Percentiles rank a stretch among this genome's conserved stretches.
Conservation (phyloP, 257 asterid species). For the Nicotiana undulata region DNA sequence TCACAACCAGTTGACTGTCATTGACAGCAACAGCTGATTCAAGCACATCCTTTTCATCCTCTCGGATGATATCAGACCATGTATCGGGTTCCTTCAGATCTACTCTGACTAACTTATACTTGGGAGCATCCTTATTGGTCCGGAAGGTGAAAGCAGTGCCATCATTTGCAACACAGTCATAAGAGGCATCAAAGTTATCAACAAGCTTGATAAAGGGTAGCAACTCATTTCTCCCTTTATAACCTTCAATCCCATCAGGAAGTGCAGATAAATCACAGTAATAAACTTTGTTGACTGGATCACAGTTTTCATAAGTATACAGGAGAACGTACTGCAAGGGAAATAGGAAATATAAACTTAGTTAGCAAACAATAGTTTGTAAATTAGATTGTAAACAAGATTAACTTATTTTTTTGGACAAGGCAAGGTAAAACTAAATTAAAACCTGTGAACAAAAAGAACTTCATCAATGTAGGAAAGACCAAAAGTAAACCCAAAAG, state of each 20-base stretch:
- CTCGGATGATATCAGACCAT: constrained; percentile 70
- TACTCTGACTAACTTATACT: constrained; percentile 69
- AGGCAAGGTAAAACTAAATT: neutral
- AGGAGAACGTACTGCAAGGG: constrained; percentile 73
- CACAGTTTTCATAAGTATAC: constrained; percentile 57
- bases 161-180: constrained; percentile 64
- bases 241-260: constrained; percentile 63
- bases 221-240: constrained; percentile 42
- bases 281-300: constrained; percentile 83
- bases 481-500: neutral
- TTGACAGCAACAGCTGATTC: constrained; percentile 83
- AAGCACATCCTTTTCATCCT: constrained; percentile 73
- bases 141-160: constrained; percentile 71
- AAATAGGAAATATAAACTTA: neutral
- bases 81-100: constrained; percentile 61
- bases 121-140: constrained; percentile 90
- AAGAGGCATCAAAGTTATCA: constrained; percentile 81
- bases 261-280: constrained; percentile 70
- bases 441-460: neutral
- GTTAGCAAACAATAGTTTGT: neutral
- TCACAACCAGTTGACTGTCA: constrained; percentile 51
- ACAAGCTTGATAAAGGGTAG: constrained; percentile 92
- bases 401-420: neutral
- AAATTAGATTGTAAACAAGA: neutral
- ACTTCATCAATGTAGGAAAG: neutral